These are phyloP conservation scores for Diaporthe longicolla DNA, from an alignment of 2,329 filamentous ascomycete species.

Conservation along the genomic window DNA sequence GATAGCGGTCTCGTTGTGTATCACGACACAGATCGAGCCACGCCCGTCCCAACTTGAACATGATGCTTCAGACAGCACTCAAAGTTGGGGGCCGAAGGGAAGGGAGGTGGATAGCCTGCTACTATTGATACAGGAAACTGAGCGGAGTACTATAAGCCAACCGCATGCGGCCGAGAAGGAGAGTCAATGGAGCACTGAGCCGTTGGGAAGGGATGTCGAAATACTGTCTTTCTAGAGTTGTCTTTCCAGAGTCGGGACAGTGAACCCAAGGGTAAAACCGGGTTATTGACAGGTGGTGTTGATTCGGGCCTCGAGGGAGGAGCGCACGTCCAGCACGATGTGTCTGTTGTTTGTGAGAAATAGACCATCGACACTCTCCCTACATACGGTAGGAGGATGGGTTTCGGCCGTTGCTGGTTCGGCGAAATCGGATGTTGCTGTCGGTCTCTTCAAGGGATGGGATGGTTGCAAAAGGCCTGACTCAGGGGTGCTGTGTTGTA, in stretches of 20 bases:
- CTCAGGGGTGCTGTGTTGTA: conserved; percentile 7
- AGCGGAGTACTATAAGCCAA: background rate
- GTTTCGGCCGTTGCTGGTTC: conserved; percentile 7
- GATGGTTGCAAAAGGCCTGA: conserved; percentile 14
- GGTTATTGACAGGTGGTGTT: conserved; percentile 6
- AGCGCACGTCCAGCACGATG: background rate
- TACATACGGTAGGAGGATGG: background rate
- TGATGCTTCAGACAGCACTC: background rate
- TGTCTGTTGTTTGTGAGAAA: conserved; percentile 6
- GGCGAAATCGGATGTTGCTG: background rate
- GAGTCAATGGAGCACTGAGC: background rate
- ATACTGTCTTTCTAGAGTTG: background rate
- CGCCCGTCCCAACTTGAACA: background rate
- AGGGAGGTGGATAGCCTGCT: conserved; percentile 20
- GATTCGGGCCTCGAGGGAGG: conserved; percentile 15
- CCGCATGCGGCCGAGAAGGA: background rate
- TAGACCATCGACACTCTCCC: background rate
- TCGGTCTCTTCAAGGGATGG: conserved; percentile 7
- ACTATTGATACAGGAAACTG: conserved; percentile 23
- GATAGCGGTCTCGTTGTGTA: background rate
- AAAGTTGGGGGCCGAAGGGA: background rate
- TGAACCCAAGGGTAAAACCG: background rate
- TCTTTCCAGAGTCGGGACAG: background rate
- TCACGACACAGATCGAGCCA: background rate
- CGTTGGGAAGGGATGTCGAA: conserved; percentile 15